Conservation (phyloP, 345 rosid genomes). For the Eucalyptus regnans region DNA sequence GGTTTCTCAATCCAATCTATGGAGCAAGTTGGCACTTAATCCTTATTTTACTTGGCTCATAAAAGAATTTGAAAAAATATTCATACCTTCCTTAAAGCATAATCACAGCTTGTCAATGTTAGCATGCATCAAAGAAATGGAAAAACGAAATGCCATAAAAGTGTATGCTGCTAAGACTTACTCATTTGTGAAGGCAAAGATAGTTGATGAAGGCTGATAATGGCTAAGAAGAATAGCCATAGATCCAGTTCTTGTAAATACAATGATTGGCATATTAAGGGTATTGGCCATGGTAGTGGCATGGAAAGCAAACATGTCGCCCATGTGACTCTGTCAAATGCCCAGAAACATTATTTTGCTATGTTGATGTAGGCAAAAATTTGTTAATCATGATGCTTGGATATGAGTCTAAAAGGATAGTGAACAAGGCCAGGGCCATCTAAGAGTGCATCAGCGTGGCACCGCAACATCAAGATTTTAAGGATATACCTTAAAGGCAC, state of each 20-base stretch:
- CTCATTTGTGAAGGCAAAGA: conserved; percentile 95
- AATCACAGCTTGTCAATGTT: not conserved
- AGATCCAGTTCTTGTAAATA: conserved; percentile 92
- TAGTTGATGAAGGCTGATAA: conserved; percentile 72
- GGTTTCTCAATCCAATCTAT: not conserved
- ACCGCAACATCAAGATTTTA: not conserved
- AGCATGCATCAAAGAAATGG: not conserved
- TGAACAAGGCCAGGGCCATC: not conserved
- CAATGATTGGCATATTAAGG: conserved; percentile 63
- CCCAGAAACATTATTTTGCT: not conserved
- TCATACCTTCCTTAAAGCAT: not conserved
- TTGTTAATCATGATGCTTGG: not conserved
- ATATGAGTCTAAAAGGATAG: not conserved
- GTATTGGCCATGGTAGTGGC: conserved; percentile 93
- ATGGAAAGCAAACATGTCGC: conserved; percentile 98
- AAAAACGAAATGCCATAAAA: not conserved
- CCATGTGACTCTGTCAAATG: conserved; percentile 75
- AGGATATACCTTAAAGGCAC: conserved; percentile 45
- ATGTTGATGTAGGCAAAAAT: not conserved
- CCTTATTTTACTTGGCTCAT: not conserved
- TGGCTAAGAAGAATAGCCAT: conserved; percentile 86
- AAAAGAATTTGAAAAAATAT: not conserved
- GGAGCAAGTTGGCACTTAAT: not conserved
- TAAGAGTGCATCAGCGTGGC: not conserved
- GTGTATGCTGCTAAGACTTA: conserved; percentile 15